These are phyloP conservation scores for Micractinium sp. DNA, from an alignment of 139 green algal genomes.

Conservation along the genomic window DNA sequence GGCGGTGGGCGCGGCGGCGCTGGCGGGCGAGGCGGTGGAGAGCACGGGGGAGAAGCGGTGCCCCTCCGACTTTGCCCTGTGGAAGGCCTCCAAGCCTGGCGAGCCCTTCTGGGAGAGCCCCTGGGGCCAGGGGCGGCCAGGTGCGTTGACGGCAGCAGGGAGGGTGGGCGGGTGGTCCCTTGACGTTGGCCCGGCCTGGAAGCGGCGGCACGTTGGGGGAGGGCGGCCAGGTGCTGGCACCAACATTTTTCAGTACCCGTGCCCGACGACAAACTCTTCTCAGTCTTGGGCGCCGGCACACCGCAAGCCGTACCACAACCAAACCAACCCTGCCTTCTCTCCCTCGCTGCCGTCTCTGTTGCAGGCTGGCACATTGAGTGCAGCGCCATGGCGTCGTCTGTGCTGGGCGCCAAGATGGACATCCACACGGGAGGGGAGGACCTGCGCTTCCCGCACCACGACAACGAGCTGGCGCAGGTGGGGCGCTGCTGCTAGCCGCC, in stretches of 20 bases:
- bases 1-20: constrained; percentile 72
- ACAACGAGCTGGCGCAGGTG: constrained; percentile 98
- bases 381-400: constrained; percentile 91
- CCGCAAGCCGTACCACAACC: too few species aligned
- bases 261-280: too few species aligned
- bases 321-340: too few species aligned
- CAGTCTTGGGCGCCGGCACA: too few species aligned
- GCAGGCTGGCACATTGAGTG: constrained; percentile 99
- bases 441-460: constrained; percentile 97
- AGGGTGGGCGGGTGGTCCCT: too few species aligned
- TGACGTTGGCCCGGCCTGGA: too few species aligned
- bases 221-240: too few species aligned
- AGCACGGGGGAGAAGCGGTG: constrained; percentile 86
- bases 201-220: too few species aligned
- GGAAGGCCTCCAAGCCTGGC: constrained; percentile 94
- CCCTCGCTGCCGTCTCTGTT: too few species aligned
- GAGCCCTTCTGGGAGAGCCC: constrained; percentile 95
- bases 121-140: constrained; percentile 87
- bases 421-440: constrained; percentile 97
- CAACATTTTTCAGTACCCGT: too few species aligned
- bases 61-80: constrained; percentile 95
- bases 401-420: constrained; percentile 90
- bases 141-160: constrained; percentile 27
- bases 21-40: constrained; percentile 81
- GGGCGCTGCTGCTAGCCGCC: not conserved